Evolutionary conservation across 2,329 filamentous ascomycete genomes (phyloP), one percentile per base, ranked within the genome.

Genomic region (Penicillium sp.): DNA sequence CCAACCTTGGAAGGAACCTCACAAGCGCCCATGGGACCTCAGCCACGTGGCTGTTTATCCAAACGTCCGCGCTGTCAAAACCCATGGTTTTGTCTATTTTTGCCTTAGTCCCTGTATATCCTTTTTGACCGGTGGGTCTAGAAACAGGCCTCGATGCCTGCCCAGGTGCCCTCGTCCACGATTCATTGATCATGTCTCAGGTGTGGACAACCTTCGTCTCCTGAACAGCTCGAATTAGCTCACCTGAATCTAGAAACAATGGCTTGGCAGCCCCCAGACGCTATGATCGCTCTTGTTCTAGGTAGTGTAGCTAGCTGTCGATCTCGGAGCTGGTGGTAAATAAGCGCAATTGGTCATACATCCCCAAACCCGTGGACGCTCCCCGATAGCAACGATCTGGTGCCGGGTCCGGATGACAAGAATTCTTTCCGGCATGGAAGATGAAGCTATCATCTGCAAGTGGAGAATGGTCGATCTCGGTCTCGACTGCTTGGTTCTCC

Each of bases 401-500:
- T 34, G 18, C 40, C 27, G 7, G 24, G 14, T 34, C 38, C 41
- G 21, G 24, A 46, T 50, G 46, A 53, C 40, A 39, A 44, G 2
- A 48, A 24, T 39, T 24, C 27, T 32, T n/a, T 13, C 38, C 11
- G 13, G 39, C 45, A 32, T 45, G 5, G 32, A 45, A n/a, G 27
- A 32, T 5, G 11, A 36, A 22, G 11, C 34, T 11, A 10, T 54
- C 46, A 50, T 45, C 40, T 40, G 34, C 11, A n/a, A 40, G 27
- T 13, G 29, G 48, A 54, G 24, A 18, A 29, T 41, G 32, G 34
- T 36, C 34, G 34, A 36, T 36, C 34, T 32, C 44, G 46, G 51
- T 27, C 51, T 54, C 51, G 51, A 54, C 40, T 36, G 18, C 22
- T 45, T 40, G 18, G 44, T 45, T 14, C n/a, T 27, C 11, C 5